phyloP scores from a whole-genome alignment of 169 alveolate genomes.

The Cryptosporidium tyzzeri region DNA sequence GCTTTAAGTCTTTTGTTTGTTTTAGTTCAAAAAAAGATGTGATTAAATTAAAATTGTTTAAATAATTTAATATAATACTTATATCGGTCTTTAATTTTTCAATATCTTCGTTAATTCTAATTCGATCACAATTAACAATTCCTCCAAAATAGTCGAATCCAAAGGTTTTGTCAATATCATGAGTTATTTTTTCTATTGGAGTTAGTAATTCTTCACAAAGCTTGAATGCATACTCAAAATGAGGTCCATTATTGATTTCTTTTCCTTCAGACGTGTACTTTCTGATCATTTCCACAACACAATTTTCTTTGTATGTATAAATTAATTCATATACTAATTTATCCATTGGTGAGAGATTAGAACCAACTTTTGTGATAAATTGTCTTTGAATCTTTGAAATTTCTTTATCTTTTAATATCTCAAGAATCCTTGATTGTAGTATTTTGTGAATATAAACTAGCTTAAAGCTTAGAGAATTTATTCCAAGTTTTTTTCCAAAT shows the following conservation, averaged over 20 bases:
- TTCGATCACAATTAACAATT: slow-evolving; percentile 9
- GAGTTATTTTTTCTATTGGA: background rate
- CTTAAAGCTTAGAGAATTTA: slow-evolving; percentile 32
- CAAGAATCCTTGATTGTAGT: background rate
- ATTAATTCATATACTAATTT: slow-evolving; percentile 18
- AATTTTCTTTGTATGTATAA: slow-evolving; percentile 26
- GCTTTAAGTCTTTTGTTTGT: background rate
- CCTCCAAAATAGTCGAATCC: background rate
- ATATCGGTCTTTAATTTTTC: background rate
- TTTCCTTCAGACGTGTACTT: background rate
- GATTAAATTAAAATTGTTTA: slow-evolving; percentile 2
- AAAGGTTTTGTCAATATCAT: slow-evolving; percentile 5
- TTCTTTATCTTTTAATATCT: background rate
- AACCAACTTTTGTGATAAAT: slow-evolving; percentile 3
- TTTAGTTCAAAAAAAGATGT: slow-evolving; percentile 5
- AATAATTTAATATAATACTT: background rate
- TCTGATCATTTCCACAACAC: slow-evolving; percentile 35
- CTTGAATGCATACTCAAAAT: slow-evolving; percentile 23
- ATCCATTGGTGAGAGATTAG: slow-evolving; percentile 18
- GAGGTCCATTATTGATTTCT: background rate
- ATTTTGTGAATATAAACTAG: background rate
- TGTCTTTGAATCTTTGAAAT: slow-evolving; percentile 4
- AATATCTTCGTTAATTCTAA: background rate
- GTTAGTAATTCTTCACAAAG: slow-evolving; percentile 7
- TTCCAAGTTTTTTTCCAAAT: slow-evolving; percentile 55